Evolutionary conservation across 1,284 basidiomycete genomes (phyloP).

Genomic region (Apiotrichum laibachii): DNA sequence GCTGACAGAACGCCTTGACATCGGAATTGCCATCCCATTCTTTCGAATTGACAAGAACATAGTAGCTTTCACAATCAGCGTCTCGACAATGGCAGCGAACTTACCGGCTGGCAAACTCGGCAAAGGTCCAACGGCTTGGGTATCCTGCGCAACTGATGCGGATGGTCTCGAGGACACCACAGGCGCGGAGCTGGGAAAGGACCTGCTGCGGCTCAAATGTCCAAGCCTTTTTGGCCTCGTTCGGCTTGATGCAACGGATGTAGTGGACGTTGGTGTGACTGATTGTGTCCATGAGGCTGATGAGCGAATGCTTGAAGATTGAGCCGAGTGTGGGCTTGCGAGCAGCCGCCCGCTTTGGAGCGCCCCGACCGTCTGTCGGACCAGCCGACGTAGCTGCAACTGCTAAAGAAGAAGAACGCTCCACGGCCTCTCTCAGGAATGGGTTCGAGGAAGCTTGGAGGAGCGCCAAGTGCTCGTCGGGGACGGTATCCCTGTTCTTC

Average conservation of each 20-base stretch:
- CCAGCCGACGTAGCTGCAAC: conserved; percentile 53
- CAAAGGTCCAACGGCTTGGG: conserved; percentile 98
- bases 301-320: conserved; percentile 95
- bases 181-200: conserved; percentile 89
- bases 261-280: conserved; percentile 98
- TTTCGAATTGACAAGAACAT: conserved; percentile 86
- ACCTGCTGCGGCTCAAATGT: conserved; percentile 96
- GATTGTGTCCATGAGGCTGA: conserved; percentile 94
- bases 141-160: conserved; percentile 98
- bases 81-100: conserved; percentile 23
- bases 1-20: conserved; percentile 74
- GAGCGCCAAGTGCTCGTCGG: conserved; percentile 91
- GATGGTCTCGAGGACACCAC: conserved; percentile 98
- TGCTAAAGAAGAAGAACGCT: conserved; percentile 66
- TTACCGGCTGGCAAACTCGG: conserved; percentile 97
- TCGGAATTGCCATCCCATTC: conserved; percentile 74
- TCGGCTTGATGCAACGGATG: conserved; percentile 99
- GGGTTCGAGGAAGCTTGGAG: conserved; percentile 81
- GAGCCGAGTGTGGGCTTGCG: conserved; percentile 96
- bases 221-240: conserved; percentile 95
- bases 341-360: conserved; percentile 57
- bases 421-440: conserved; percentile 92
- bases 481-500: conserved; percentile 98
- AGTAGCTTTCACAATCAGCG: conserved; percentile 64
- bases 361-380: neutral